Evolutionary conservation across 805 yeast genomes (phyloP).

Genomic region (Torulaspora indica): DNA sequence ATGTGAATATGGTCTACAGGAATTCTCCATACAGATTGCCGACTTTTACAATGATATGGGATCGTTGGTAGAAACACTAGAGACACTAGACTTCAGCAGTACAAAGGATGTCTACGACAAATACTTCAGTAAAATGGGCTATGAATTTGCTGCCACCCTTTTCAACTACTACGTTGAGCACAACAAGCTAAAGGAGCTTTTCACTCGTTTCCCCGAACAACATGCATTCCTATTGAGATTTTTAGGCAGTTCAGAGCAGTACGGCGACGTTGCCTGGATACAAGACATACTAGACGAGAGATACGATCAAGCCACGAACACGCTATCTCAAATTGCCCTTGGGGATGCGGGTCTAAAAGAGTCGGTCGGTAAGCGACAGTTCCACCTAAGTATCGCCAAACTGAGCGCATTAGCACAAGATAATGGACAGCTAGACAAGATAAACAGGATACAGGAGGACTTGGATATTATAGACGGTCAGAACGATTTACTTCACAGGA

Average conservation of each 20-base stretch:
- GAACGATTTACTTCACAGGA: slow-evolving; percentile 35
- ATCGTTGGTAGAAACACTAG: slow-evolving; percentile 49
- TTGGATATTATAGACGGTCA: slow-evolving; percentile 50
- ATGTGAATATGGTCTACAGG: slow-evolving; percentile 45
- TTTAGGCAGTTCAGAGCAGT: slow-evolving; percentile 43
- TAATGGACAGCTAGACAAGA: slow-evolving; percentile 5
- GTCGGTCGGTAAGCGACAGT: slow-evolving; percentile 36
- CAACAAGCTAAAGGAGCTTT: slow-evolving; percentile 49
- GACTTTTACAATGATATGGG: slow-evolving; percentile 63
- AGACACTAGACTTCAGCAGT: slow-evolving; percentile 40
- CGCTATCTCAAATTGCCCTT: slow-evolving; percentile 42
- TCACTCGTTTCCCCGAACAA: slow-evolving; percentile 54
- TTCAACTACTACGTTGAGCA: slow-evolving; percentile 54
- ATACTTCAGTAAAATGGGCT: slow-evolving; percentile 60
- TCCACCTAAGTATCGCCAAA: slow-evolving; percentile 69
- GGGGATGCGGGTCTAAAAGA: slow-evolving; percentile 42
- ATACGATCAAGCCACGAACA: slow-evolving; percentile 47
- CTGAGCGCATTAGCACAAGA: slow-evolving; percentile 48
- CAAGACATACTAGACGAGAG: slow-evolving; percentile 51
- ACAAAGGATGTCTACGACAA: slow-evolving; percentile 45
- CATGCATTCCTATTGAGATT: slow-evolving; percentile 47
- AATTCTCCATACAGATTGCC: slow-evolving; percentile 56
- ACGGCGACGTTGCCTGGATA: slow-evolving; percentile 67
- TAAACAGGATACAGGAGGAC: slow-evolving; percentile 47
- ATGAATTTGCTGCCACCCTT: slow-evolving; percentile 60